Conservation (phyloP, 2,329 filamentous ascomycete genomes). For the Capronia americana region DNA sequence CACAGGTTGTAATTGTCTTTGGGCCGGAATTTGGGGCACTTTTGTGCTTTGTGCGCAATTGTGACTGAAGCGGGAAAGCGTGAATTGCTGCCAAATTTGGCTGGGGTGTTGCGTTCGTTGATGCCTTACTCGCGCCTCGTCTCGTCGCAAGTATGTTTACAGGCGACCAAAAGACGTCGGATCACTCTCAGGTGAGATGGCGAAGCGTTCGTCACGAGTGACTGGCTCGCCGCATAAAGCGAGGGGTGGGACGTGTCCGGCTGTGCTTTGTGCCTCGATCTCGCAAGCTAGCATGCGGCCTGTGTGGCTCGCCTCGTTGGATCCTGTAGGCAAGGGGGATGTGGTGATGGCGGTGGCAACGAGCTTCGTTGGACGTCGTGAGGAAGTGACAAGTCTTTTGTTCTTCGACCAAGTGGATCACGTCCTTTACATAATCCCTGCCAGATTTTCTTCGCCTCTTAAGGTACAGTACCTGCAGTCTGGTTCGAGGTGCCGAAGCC, state of each 20-base stretch:
- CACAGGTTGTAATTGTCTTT: not conserved
- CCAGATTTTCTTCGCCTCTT: not conserved
- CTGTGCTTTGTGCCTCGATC: conserved; percentile 4
- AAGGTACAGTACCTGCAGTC: not conserved
- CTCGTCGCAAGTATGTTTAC: not conserved
- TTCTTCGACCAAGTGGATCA: conserved; percentile 16
- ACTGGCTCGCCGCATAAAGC: conserved; percentile 11
- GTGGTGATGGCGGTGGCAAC: conserved; percentile 17
- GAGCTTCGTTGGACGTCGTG: conserved; percentile 13
- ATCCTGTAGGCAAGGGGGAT: conserved; percentile 9
- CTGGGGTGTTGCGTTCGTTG: conserved; percentile 5
- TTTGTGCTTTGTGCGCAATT: conserved; percentile 16
- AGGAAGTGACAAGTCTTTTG: conserved; percentile 21
- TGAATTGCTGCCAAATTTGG: conserved; percentile 21
- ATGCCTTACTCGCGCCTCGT: conserved; percentile 12
- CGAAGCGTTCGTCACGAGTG: conserved; percentile 1
- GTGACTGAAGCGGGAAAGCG: conserved; percentile 21
- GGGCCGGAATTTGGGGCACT: not conserved
- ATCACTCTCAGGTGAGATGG: conserved; percentile 1
- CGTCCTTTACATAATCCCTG: conserved; percentile 16
- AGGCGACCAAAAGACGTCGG: not conserved
- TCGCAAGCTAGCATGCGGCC: conserved; percentile 6
- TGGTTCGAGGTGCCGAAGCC: not conserved
- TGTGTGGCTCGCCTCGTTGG: conserved; percentile 14
- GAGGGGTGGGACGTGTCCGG: conserved; percentile 8